phyloP scores from a whole-genome alignment of 352 stramenopile species.

The Phytopythium oedochilum region DNA sequence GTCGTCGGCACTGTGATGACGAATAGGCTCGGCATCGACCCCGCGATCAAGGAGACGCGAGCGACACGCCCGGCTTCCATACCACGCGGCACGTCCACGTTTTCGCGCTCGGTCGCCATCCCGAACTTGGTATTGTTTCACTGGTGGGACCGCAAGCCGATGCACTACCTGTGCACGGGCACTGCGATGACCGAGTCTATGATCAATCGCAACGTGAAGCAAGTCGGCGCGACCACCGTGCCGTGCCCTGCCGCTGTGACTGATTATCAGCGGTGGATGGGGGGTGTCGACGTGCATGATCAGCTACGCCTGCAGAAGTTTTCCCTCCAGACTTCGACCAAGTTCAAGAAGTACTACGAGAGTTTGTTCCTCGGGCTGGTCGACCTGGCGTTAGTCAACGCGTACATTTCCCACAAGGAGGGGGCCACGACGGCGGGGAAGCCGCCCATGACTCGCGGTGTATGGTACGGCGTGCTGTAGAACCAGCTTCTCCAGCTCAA shows the following conservation, averaged over 20 bases:
- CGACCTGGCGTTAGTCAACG: slow-evolving; percentile 17
- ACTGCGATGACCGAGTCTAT: slow-evolving; percentile 2
- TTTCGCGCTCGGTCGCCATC: slow-evolving; percentile 4
- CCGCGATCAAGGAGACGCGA: too few relatives aligned
- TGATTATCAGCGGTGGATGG: slow-evolving; percentile 26
- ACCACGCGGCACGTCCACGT: background rate
- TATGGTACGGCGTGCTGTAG: background rate
- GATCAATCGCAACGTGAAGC: slow-evolving; percentile 16
- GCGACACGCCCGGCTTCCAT: too few relatives aligned
- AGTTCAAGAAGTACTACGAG: slow-evolving; percentile 17
- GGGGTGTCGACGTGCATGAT: slow-evolving; percentile 13
- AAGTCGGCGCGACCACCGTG: slow-evolving; percentile 1
- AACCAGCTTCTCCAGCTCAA: slow-evolving; percentile 7
- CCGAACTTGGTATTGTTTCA: slow-evolving; percentile 10
- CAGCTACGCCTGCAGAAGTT: slow-evolving; percentile 14
- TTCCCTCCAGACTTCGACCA: slow-evolving; percentile 11
- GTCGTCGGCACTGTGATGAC: too few relatives aligned
- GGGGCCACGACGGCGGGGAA: background rate
- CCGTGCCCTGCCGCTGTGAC: slow-evolving; percentile 15
- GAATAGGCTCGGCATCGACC: too few relatives aligned
- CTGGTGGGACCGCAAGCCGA: slow-evolving; percentile 27
- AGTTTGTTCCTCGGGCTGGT: slow-evolving; percentile 9
- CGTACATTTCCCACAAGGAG: slow-evolving; percentile 13
- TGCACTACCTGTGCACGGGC: slow-evolving; percentile 24
- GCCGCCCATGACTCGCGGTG: slow-evolving; percentile 4